Evolutionary conservation across 768 basidiomycete species (phyloP).

Genomic region (Lactifluus volemus): DNA sequence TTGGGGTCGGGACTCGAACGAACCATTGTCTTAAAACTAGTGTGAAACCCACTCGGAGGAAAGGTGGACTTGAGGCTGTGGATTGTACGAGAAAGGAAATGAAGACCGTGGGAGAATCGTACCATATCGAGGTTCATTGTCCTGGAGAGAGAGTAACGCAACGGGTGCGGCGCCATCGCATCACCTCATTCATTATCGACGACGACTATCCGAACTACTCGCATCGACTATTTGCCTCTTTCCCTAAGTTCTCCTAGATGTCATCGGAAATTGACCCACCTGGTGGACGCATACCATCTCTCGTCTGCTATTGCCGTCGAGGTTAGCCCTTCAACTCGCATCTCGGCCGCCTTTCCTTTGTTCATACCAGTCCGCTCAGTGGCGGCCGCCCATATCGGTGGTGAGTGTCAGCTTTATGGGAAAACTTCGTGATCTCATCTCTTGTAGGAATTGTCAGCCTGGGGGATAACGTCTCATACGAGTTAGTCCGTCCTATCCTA

Average conservation of each 20-base stretch:
- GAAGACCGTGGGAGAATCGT: not conserved
- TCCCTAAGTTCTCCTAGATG: conserved; percentile 24
- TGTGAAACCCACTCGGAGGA: not conserved
- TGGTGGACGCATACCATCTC: conserved; percentile 43
- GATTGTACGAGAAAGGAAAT: conserved; percentile 8
- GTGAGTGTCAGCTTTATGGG: conserved; percentile 31
- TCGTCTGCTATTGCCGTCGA: conserved; percentile 65
- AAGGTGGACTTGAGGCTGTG: conserved; percentile 11
- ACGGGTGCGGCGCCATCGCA: not conserved
- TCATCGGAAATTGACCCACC: conserved; percentile 27
- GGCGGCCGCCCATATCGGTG: conserved; percentile 49
- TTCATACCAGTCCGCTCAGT: conserved; percentile 31
- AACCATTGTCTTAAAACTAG: not conserved
- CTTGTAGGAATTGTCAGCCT: conserved; percentile 52
- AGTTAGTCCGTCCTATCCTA: conserved; percentile 63
- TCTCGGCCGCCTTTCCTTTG: conserved; percentile 4
- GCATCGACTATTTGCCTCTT: not conserved
- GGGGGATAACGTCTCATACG: conserved; percentile 53
- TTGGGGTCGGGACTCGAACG: too few species aligned
- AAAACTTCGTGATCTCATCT: not conserved
- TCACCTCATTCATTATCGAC: not conserved
- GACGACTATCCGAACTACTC: conserved; percentile 1
- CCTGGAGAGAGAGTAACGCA: not conserved
- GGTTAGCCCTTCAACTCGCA: conserved; percentile 34
- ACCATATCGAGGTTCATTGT: not conserved